Percentiles rank a stretch among this genome's conserved stretches.
phyloP scores from a whole-genome alignment of 257 asterid genomes.

The Phtheirospermum japonicum region DNA sequence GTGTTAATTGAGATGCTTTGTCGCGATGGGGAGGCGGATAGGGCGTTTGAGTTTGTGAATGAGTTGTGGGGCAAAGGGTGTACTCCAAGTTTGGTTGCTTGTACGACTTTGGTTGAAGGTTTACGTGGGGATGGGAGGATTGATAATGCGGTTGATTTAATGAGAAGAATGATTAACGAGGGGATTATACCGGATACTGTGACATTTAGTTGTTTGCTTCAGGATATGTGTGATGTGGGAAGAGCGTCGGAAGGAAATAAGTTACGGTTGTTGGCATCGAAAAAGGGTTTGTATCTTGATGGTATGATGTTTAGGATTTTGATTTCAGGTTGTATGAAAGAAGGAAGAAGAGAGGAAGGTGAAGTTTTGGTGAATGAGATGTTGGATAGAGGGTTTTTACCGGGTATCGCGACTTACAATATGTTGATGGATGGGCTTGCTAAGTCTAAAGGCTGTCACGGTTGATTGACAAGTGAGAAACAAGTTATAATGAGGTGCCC shows the following conservation, averaged over 20 bases:
- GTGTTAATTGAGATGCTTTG: slow-evolving; percentile 65
- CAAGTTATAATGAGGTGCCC: neutral
- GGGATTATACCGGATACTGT: slow-evolving; percentile 65
- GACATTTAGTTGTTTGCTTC: slow-evolving; percentile 71
- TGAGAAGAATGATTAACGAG: slow-evolving; percentile 57
- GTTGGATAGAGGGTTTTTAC: slow-evolving; percentile 80
- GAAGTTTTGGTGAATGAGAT: slow-evolving; percentile 74
- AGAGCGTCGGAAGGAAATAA: slow-evolving; percentile 66
- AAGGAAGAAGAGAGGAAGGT: slow-evolving; percentile 74
- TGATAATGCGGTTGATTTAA: slow-evolving; percentile 41
- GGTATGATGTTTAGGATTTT: slow-evolving; percentile 71
- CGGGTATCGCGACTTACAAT: slow-evolving; percentile 78
- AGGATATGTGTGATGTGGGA: slow-evolving; percentile 62
- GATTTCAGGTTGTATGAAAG: slow-evolving; percentile 58
- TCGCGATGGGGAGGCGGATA: slow-evolving; percentile 33
- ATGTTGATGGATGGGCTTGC: slow-evolving; percentile 58
- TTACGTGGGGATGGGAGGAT: slow-evolving; percentile 40
- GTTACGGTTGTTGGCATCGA: slow-evolving; percentile 64
- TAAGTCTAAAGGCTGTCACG: slow-evolving; percentile 31
- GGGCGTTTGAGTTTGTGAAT: slow-evolving; percentile 52
- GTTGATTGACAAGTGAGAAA: slow-evolving; percentile 13
- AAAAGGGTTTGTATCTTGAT: slow-evolving; percentile 69
- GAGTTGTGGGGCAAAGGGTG: slow-evolving; percentile 66
- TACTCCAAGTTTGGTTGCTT: slow-evolving; percentile 65
- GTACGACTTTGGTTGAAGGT: slow-evolving; percentile 70